phyloP scores from a whole-genome alignment of 2,329 filamentous ascomycete species.

The Teratosphaeria nubilosa region DNA sequence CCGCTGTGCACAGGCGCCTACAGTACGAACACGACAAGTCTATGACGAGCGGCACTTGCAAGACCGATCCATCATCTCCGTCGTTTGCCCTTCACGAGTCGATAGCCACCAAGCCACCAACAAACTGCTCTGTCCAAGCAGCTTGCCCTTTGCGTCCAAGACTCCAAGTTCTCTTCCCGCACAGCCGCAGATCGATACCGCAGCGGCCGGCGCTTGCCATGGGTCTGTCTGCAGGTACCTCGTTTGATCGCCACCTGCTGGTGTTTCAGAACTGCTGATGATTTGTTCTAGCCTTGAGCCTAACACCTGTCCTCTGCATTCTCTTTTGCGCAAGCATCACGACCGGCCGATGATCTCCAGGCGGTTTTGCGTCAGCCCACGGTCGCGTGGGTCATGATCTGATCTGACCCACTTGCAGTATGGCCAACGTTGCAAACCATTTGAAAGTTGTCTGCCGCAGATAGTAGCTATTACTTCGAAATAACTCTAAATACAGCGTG shows the following conservation, averaged over 20 bases:
- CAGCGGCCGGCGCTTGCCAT: neutral
- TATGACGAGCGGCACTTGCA: neutral
- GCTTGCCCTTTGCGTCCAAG: neutral
- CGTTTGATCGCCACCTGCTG: neutral
- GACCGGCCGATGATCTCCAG: neutral
- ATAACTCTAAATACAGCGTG: neutral
- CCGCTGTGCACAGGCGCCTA: neutral
- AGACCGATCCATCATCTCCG: neutral
- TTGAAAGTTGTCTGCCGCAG: neutral
- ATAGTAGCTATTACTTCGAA: neutral
- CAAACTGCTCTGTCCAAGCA: neutral
- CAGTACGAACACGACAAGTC: neutral
- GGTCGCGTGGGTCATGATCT: neutral
- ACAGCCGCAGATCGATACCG: neutral
- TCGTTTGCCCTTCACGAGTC: neutral
- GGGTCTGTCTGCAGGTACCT: neutral
- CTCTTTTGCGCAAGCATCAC: neutral
- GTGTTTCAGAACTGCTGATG: neutral
- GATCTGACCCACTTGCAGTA: neutral
- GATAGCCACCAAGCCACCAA: neutral
- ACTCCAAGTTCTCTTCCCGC: neutral
- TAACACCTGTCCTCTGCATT: neutral
- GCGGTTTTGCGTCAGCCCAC: neutral
- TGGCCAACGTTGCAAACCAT: neutral
- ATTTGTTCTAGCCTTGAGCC: neutral